A percentile compares a stretch with the other conserved stretches of the same genome.
These are phyloP conservation scores for Pilatotrama ljubarskyi DNA, from an alignment of 768 basidiomycete genomes.

Conservation along the genomic window DNA sequence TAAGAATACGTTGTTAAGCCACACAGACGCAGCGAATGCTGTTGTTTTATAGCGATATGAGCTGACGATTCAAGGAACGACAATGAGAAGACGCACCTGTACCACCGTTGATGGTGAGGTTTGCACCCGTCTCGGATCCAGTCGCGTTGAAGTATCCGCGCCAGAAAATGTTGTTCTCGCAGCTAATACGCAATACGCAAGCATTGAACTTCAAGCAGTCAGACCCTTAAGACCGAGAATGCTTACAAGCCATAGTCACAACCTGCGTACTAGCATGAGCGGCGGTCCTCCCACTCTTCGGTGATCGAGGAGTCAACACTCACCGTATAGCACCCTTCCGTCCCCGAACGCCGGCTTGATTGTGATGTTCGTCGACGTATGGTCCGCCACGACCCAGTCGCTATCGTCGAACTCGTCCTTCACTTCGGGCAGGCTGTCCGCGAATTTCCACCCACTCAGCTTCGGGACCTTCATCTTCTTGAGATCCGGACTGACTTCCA, in stretches of 20 bases:
- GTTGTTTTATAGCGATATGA: neutral
- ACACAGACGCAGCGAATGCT: constrained; percentile 81
- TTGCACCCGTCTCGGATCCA: constrained; percentile 62
- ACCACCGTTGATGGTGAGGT: constrained; percentile 80
- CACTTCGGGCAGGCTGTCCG: constrained; percentile 76
- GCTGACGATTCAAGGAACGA: neutral
- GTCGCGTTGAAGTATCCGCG: constrained; percentile 75
- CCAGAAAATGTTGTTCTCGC: constrained; percentile 81
- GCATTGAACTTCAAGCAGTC: neutral
- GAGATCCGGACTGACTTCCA: constrained; percentile 36
- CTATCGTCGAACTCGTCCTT: constrained; percentile 56
- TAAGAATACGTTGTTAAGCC: constrained; percentile 74
- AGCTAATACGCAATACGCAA: constrained; percentile 44
- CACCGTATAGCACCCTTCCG: constrained; percentile 48
- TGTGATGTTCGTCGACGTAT: constrained; percentile 73
- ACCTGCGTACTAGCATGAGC: constrained; percentile 28
- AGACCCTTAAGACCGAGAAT: neutral
- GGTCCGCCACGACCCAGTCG: constrained; percentile 65
- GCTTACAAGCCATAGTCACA: constrained; percentile 85
- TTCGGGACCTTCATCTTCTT: constrained; percentile 43
- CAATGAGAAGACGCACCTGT: constrained; percentile 46
- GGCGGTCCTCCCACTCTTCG: no score
- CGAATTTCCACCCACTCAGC: constrained; percentile 71
- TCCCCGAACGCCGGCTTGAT: constrained; percentile 70
- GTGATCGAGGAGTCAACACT: no score